These are phyloP conservation scores for Rhodotorula mucilaginosa DNA, from an alignment of 1,284 basidiomycete genomes.

Conservation along the genomic window DNA sequence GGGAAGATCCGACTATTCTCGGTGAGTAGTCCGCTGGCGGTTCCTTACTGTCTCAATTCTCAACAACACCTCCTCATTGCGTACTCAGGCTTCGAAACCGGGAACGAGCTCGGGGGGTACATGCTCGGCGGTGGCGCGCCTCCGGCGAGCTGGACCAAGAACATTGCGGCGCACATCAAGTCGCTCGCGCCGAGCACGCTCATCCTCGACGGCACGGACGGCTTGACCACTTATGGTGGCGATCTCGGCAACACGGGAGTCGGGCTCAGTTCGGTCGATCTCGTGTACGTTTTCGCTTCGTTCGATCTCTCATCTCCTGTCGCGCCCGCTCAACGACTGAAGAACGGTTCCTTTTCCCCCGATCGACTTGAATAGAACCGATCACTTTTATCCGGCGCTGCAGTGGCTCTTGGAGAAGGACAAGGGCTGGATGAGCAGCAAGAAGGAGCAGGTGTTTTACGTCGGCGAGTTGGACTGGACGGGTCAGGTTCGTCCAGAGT, in stretches of 20 bases:
- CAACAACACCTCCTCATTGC: background rate
- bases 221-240: conserved; percentile 31
- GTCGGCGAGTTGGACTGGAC: conserved; percentile 45
- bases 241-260: conserved; percentile 29
- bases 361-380: conserved; percentile 26
- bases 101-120: conserved; percentile 49
- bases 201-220: conserved; percentile 43
- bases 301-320: background rate
- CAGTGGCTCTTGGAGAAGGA: conserved; percentile 40
- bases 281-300: conserved; percentile 23
- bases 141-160: conserved; percentile 48
- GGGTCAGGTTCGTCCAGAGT: conserved; percentile 9
- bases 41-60: too few species aligned
- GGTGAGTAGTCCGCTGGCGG: conserved; percentile 18
- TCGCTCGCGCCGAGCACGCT: conserved; percentile 49
- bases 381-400: conserved; percentile 43
- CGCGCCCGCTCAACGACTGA: background rate
- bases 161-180: conserved; percentile 48
- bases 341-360: background rate
- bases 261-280: conserved; percentile 21
- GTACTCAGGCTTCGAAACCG: conserved; percentile 49
- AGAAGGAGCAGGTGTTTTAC: conserved; percentile 33
- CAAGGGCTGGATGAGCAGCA: conserved; percentile 18
- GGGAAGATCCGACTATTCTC: conserved; percentile 40
- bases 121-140: conserved; percentile 46